A percentile compares a stretch with the other conserved stretches of the same genome.
Evolutionary conservation across 495 filamentous ascomycete genomes (phyloP).

Genomic region (Gamarada debralockiae): DNA sequence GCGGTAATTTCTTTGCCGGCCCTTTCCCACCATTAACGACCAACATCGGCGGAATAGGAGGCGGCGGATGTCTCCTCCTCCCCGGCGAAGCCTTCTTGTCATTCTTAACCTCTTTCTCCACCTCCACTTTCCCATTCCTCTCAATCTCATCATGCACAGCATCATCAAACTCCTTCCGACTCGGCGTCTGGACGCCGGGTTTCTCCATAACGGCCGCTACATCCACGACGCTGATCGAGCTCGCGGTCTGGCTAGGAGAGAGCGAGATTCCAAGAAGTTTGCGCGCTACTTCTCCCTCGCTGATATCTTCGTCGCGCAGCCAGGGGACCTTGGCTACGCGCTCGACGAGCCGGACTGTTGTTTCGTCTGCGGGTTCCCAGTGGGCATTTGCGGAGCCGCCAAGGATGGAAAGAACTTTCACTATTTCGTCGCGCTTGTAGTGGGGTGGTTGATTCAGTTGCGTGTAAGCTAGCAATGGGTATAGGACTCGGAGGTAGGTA

Average conservation of each 20-base stretch:
- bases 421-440: conserved; percentile 88
- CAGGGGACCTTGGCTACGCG: conserved; percentile 82
- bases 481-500: conserved; percentile 95
- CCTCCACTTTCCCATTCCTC: conserved; percentile 4
- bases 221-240: conserved; percentile 66
- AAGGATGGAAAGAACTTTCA: conserved; percentile 68
- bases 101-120: conserved; percentile 15
- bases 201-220: conserved; percentile 78
- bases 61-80: conserved; percentile 40
- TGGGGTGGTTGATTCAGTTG: conserved; percentile 80
- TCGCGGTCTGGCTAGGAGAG: conserved; percentile 41
- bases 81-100: conserved; percentile 28
- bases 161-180: conserved; percentile 44
- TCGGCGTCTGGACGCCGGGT: conserved; percentile 82
- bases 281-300: conserved; percentile 40
- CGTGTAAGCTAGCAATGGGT: conserved; percentile 85
- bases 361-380: conserved; percentile 88
- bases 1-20: conserved; percentile 37
- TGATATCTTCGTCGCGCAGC: conserved; percentile 51
- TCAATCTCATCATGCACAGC: conserved; percentile 5
- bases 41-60: conserved; percentile 28
- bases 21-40: conserved; percentile 30
- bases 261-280: conserved; percentile 48
- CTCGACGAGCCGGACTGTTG: conserved; percentile 76
- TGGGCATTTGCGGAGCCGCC: conserved; percentile 60